phyloP scores from a whole-genome alignment of 2,329 filamentous ascomycete genomes.

The Aspergillus flavus region DNA sequence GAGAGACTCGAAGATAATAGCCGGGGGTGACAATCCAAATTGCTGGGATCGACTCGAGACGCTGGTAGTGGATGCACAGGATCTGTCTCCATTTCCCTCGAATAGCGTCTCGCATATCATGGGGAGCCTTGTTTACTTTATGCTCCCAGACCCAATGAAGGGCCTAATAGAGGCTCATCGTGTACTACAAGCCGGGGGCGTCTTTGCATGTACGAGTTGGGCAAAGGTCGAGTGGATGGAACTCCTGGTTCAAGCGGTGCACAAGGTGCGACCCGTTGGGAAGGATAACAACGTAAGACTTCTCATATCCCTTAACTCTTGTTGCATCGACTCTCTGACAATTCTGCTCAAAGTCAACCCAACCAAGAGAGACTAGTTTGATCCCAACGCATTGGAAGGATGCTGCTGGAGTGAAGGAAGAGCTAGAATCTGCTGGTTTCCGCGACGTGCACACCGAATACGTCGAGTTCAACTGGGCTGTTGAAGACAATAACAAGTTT shows the following conservation, averaged over 20 bases:
- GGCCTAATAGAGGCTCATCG: neutral
- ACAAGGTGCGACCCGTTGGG: neutral
- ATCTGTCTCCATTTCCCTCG: neutral
- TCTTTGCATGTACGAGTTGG: neutral
- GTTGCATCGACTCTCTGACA: neutral
- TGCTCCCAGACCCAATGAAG: neutral
- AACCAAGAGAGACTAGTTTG: neutral
- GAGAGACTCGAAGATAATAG: neutral
- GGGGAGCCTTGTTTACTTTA: slow-evolving; percentile 1
- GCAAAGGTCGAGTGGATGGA: neutral
- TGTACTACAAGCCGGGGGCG: neutral
- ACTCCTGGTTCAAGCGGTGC: neutral
- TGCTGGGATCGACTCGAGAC: neutral
- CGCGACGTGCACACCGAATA: neutral
- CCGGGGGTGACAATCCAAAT: neutral
- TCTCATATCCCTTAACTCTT: too few species aligned
- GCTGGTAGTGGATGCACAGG: neutral
- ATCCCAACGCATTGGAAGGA: neutral
- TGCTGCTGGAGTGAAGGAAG: neutral
- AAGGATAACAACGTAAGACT: neutral
- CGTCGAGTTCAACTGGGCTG: neutral
- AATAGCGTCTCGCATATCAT: neutral
- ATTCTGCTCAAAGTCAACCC: neutral
- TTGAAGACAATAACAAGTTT: neutral
- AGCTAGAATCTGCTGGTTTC: neutral